A percentile compares a stretch with the other conserved stretches of the same genome.
phyloP scores from a whole-genome alignment of 2,329 filamentous ascomycete species.

The Didymella sp. region DNA sequence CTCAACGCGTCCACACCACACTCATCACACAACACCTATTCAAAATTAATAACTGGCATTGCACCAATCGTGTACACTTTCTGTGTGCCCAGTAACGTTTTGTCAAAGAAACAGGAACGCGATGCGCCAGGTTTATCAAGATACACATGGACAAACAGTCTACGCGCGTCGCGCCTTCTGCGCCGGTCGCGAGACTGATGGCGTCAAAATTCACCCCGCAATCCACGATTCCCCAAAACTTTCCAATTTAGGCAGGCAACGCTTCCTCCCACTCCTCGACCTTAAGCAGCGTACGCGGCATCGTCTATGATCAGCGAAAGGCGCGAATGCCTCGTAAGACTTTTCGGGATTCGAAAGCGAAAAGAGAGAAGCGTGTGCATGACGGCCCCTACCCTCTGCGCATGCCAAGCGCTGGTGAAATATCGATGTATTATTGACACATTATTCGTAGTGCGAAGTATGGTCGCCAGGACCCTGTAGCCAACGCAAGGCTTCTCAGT shows the following conservation, averaged over 20 bases:
- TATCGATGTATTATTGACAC: conserved; percentile 20
- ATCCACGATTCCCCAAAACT: not conserved
- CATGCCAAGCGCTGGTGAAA: conserved; percentile 19
- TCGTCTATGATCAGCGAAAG: not conserved
- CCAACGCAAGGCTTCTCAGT: not conserved
- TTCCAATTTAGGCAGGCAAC: conserved; percentile 2
- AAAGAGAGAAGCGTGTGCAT: not conserved
- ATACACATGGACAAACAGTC: not conserved
- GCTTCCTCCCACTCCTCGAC: not conserved
- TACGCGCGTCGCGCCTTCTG: not conserved
- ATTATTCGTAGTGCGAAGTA: not conserved
- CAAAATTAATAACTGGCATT: not conserved
- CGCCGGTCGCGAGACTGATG: not conserved
- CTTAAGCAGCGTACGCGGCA: not conserved
- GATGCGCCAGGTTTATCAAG: not conserved
- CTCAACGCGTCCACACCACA: conserved; percentile 5
- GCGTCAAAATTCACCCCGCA: conserved; percentile 11
- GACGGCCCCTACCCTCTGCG: not conserved
- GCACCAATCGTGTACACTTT: not conserved
- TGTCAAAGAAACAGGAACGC: not conserved
- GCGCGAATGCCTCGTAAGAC: not conserved
- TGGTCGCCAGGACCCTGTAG: not conserved
- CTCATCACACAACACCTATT: not conserved
- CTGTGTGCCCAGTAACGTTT: not conserved
- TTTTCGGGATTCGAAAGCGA: not conserved